Conservation (phyloP, 1,284 basidiomycete species). For the Ceratobasidium sp. region DNA sequence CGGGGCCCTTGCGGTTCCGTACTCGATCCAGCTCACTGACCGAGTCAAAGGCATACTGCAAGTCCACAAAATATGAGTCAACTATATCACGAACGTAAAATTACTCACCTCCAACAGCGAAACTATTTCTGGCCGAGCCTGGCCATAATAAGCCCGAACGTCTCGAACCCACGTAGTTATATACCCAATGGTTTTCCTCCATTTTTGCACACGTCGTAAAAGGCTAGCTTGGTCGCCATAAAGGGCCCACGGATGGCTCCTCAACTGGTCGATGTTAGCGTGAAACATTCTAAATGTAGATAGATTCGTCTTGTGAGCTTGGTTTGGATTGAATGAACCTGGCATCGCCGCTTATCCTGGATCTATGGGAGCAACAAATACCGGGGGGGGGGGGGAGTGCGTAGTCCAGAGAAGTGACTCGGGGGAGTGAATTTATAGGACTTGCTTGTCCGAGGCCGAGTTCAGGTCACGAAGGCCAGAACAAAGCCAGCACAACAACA, state of each 20-base stretch:
- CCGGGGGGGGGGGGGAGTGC: not conserved
- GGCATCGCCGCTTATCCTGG: not conserved
- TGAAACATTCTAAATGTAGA: slow-evolving; percentile 25
- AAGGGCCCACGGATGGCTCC: not conserved
- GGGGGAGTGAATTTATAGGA: too few species aligned
- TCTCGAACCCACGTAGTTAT: slow-evolving; percentile 33
- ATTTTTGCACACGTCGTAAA: slow-evolving; percentile 31
- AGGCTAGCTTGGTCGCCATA: slow-evolving; percentile 27
- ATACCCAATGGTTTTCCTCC: slow-evolving; percentile 31
- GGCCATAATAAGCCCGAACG: slow-evolving; percentile 29
- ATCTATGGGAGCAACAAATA: not conserved
- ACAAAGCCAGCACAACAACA: too few species aligned
- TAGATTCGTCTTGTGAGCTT: slow-evolving; percentile 30
- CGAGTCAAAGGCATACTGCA: slow-evolving; percentile 23
- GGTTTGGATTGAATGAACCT: not conserved
- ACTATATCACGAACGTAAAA: not conserved
- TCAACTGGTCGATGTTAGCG: slow-evolving; percentile 25
- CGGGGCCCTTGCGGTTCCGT: not conserved
- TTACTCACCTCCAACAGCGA: slow-evolving; percentile 25
- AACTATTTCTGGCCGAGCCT: slow-evolving; percentile 40
- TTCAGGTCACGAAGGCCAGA: too few species aligned
- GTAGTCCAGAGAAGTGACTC: not conserved
- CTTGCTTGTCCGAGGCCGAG: not conserved
- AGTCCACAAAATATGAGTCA: not conserved
- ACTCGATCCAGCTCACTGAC: slow-evolving; percentile 23